Percentiles rank a stretch among this genome's conserved stretches.
Conservation (phyloP, 768 basidiomycete genomes). For the Suillus subalutaceus region DNA sequence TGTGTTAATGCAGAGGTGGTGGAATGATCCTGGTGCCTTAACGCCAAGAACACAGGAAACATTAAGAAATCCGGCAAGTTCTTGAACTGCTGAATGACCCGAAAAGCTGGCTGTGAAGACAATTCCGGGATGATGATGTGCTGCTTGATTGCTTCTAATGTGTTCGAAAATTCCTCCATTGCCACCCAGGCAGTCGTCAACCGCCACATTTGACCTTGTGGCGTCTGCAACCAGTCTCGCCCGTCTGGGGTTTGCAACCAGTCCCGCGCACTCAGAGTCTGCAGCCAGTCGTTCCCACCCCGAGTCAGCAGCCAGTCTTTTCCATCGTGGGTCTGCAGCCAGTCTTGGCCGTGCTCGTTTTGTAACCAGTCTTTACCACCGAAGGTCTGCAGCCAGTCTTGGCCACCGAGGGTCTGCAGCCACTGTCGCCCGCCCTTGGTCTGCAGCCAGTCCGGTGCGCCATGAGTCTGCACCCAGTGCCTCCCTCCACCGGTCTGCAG, state of each 20-base stretch:
- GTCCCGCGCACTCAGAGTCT: not conserved
- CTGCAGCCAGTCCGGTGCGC: not conserved
- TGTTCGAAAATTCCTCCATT: constrained; percentile 2
- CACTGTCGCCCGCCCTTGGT: not conserved
- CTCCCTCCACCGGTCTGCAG: not conserved
- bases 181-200: not conserved
- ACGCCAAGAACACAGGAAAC: not conserved
- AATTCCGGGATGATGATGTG: not conserved
- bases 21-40: not conserved
- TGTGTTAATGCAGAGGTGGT: not conserved
- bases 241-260: not conserved
- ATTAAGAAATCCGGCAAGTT: not conserved
- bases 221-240: not conserved
- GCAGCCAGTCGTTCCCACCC: not conserved
- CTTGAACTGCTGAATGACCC: not conserved
- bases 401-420: not conserved
- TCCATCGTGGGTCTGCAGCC: not conserved
- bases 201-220: not conserved
- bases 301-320: not conserved
- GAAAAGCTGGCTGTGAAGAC: not conserved
- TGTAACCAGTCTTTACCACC: not conserved
- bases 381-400: not conserved
- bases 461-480: not conserved
- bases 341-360: not conserved
- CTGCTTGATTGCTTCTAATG: not conserved